Base-by-base conservation (phyloP, 2,329 filamentous ascomycete species). In the Lojkania enalia region DNA sequence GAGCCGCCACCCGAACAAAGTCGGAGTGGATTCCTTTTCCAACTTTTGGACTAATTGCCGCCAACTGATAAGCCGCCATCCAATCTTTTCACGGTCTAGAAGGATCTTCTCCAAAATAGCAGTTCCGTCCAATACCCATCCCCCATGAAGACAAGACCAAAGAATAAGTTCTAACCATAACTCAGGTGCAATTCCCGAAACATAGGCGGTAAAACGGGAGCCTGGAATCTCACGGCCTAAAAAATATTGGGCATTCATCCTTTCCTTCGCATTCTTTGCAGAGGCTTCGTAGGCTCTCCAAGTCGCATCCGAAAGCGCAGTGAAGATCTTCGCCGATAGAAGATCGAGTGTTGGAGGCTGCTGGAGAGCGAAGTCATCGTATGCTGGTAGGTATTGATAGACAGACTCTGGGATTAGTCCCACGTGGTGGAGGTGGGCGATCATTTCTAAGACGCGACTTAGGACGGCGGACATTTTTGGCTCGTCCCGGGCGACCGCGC, bases 141-240 rank as follows among this genome's bases (percentile, higher is more conserved):
- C 72, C 15, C 75, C 75, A 39, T 76, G 71, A 5, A 78, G 51
- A 51, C 75, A 77, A 12, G 74, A 74, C 75, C 75, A 78, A 2
- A 79, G 61, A 15, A 78, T 68, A n/a, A 79, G 63, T 54, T 79
- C 76, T 14, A 79, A 57, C 76, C 76, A 78, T 12, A 78, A 58
- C 46, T 78, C 76, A 1, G 73, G 69, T 1, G 66, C 58, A 9
- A 77, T 51, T 14, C 68, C 73, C 4, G 66, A 65, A 5, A 74
- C 66, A 13, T 63, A 58, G 1, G 73, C 58, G 32, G 67, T 71
- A 51, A 71, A 74, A 20, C 69, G 67, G 20, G 71, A 71, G 1
- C 71, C 70, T 4, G 73, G 73, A 20, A 75, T 70, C 46, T 75
- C 72, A 12, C 71, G 71, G 2, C 71, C 67, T 9, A 74, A 55